Evolutionary conservation across 2,329 filamentous ascomycete species (phyloP).

Genomic region (Teratosphaeria viscida): DNA sequence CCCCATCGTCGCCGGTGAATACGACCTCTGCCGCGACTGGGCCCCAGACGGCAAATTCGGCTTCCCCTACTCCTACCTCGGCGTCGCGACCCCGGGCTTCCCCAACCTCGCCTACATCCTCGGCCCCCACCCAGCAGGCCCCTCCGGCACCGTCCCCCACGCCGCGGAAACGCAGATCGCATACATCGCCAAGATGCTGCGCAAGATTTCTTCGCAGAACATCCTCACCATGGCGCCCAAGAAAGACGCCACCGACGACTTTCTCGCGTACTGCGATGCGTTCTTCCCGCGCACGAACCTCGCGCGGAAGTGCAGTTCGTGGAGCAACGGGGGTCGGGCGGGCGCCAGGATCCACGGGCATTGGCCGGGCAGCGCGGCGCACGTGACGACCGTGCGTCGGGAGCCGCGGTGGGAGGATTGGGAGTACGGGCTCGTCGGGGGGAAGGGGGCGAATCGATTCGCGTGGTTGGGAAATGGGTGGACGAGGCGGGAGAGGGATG

Average conservation of each 20-base stretch:
- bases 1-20: conserved; percentile 15
- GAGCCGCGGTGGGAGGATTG: conserved; percentile 5
- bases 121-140: conserved; percentile 9
- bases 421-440: not conserved
- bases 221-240: conserved; percentile 19
- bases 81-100: conserved; percentile 8
- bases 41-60: conserved; percentile 26
- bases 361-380: conserved; percentile 17
- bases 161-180: conserved; percentile 13
- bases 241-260: conserved; percentile 19
- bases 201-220: conserved; percentile 21
- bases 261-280: conserved; percentile 19
- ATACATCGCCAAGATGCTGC: conserved; percentile 21
- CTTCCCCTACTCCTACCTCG: conserved; percentile 13
- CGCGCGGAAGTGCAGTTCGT: conserved; percentile 8
- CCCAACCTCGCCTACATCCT: conserved; percentile 21
- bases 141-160: conserved; percentile 14
- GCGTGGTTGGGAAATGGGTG: conserved; percentile 10
- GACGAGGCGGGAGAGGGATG: not conserved
- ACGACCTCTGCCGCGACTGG: conserved; percentile 20
- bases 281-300: conserved; percentile 8
- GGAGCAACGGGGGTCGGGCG: conserved; percentile 21
- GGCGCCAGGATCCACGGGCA: conserved; percentile 20
- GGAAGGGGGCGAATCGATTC: conserved; percentile 5
- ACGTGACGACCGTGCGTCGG: conserved; percentile 7